phyloP scores from a whole-genome alignment of 1,284 basidiomycete species.

The Trichosporon sp. region DNA sequence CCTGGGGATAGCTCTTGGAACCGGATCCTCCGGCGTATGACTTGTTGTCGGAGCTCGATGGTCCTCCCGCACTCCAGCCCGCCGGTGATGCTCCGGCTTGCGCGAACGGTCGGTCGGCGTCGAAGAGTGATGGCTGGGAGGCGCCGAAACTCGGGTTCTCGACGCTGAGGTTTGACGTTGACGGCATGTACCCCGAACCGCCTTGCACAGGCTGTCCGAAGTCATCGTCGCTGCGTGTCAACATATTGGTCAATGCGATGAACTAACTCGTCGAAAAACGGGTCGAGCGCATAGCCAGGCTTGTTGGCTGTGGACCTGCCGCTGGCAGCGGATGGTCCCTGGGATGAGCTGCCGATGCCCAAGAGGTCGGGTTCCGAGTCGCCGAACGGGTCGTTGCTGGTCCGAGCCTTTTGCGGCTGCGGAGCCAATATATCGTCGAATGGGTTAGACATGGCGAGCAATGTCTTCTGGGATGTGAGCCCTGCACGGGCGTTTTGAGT shows the following conservation, averaged over 20 bases:
- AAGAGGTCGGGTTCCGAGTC: conserved; percentile 23
- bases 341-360: not conserved
- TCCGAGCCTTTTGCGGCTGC: conserved; percentile 24
- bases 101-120: conserved; percentile 36
- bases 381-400: conserved; percentile 31
- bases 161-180: conserved; percentile 25
- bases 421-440: conserved; percentile 45
- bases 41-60: not conserved
- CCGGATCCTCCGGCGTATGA: not conserved
- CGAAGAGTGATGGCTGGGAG: conserved; percentile 27
- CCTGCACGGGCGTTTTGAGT: not conserved
- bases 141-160: conserved; percentile 17
- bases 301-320: not conserved
- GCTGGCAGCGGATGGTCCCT: not conserved
- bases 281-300: conserved; percentile 42
- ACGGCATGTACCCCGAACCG: conserved; percentile 30
- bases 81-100: conserved; percentile 12
- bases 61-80: conserved; percentile 8
- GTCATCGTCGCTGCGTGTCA: conserved; percentile 40
- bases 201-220: conserved; percentile 29
- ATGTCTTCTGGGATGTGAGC: not conserved
- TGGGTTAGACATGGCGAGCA: conserved; percentile 30
- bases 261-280: conserved; percentile 48
- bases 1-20: not conserved
- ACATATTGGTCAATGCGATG: not conserved